Evolutionary conservation across 202 grass and related monocot species (phyloP), one percentile per base, ranked within the genome.

Genomic region (Cymbopogon flexuosus): DNA sequence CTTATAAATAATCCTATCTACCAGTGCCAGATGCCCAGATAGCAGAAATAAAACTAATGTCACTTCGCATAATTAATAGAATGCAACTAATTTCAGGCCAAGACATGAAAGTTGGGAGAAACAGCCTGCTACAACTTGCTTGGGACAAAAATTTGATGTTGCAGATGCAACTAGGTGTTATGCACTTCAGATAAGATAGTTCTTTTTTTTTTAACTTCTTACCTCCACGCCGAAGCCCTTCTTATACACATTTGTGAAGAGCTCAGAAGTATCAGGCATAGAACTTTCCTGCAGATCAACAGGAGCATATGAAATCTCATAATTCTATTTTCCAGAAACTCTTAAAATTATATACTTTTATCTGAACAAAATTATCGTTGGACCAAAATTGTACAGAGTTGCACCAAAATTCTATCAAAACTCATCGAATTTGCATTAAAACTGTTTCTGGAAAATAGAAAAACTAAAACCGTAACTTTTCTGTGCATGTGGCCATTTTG

Each of bases 221-320:
- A 99, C 96, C 85, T 99, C 85, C 35, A 88, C 79, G 4, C 90
- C 90, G 9, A 76, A 99, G 80, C 85, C 96, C 83, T 99, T 96
- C 12, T 80, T 89, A 40, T 91, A 96, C 15, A 99, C 89, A 80
- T 96, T 95, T 16, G 87, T 96, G 75, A 99, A 99, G 62, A 99
- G 90, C 70, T 99, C 96, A 85, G 78, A 96, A 64, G 78, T 21
- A 62, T 87, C 96, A 31, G 90, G 96, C 92, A 99, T 99, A 52
- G 90, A 86, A 56, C 81, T 93, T 78, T 93, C 96, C 96, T 99
- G 93, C 12, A 81, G 35, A 93, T 62, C 21, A 39, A 77, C 62
- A 83, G 11, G 67, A 81, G 35, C 57, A 79, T 74, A 88, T 63
- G 58, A 56, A 84, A 36, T 36, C 35, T 6, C n/a, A n/a, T n/a